Base-by-base conservation (phyloP, 139 green algal species). In the Asterochloris erici region DNA sequence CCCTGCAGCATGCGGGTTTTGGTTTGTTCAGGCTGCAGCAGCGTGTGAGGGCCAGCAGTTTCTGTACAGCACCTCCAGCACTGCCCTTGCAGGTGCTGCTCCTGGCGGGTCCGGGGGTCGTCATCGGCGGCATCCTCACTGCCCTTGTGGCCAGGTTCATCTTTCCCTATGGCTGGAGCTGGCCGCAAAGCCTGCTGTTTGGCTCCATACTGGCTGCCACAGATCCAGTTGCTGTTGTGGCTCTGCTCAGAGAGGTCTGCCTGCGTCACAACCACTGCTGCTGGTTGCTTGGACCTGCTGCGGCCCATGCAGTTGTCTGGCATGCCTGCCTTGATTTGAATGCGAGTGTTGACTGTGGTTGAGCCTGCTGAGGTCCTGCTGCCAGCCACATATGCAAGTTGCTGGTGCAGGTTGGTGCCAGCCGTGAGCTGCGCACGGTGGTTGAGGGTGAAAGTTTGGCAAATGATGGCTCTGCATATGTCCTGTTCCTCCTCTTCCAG, bases 381-480 rank as follows among this genome's bases (percentile, higher is more conserved):
- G 66, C 4, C 38, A 54, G 21, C 66, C 2, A 71, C 66, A 71
- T 4, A 71, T 71, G 66, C 66, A 71, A 24, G 1, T 9, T 71
- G 66, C 66, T 26, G 66, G 10, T 82, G 60, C 89, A 95, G 84
- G 85, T 93, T 1, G 92, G 92, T 23, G 86, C 90, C 10, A 86
- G 82, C 63, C 85, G 90, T 70, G 83, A 86, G 47, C 84, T 96
- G 28, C 79, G 86, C 14, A 91, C 83, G 73, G 77, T 96, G 15
- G 93, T 96, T 21, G 90, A 94, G 29, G 87, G 86, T 9, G 94
- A 97, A 85, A 91, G 88, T 10, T 88, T 97, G 24, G 81, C 97
- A 63, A 97, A 97, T 68, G 94, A 97, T 81, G 94, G 93, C 83
- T 90, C 88, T 19, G 92, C 93, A 16, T 92, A 88, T 68, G 89